These are phyloP conservation scores for Citrullus mucosospermus DNA, from an alignment of 306 rosid species.

Conservation along the genomic window DNA sequence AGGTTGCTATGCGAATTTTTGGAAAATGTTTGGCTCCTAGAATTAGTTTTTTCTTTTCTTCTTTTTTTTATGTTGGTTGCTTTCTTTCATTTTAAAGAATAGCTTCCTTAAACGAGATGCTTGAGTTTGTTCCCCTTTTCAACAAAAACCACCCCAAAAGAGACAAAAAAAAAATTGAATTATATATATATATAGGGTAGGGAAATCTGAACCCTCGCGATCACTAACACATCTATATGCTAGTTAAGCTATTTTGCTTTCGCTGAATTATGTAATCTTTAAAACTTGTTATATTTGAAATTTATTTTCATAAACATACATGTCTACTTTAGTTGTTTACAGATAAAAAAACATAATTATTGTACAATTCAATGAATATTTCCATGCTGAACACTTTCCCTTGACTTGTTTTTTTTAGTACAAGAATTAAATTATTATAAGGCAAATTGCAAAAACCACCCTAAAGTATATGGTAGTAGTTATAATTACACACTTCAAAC, in stretches of 20 bases:
- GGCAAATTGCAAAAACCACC: too few species aligned
- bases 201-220: too few species aligned
- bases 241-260: too few species aligned
- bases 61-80: background rate
- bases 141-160: background rate
- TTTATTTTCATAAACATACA: background rate
- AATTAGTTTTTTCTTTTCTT: background rate
- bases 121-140: background rate
- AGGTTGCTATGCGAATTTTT: background rate
- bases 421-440: background rate
- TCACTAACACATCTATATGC: too few species aligned
- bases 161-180: background rate
- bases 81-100: background rate
- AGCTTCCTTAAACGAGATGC: background rate
- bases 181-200: background rate
- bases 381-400: background rate
- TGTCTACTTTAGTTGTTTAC: background rate
- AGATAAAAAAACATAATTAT: background rate
- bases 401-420: background rate
- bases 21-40: background rate
- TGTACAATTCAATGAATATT: background rate
- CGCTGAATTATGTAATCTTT: background rate
- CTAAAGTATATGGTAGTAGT: too few species aligned
- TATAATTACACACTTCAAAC: too few species aligned
- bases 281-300: background rate